These are phyloP conservation scores for Fusarium nisikadoi DNA, from an alignment of 2,329 filamentous ascomycete genomes.

Conservation along the genomic window DNA sequence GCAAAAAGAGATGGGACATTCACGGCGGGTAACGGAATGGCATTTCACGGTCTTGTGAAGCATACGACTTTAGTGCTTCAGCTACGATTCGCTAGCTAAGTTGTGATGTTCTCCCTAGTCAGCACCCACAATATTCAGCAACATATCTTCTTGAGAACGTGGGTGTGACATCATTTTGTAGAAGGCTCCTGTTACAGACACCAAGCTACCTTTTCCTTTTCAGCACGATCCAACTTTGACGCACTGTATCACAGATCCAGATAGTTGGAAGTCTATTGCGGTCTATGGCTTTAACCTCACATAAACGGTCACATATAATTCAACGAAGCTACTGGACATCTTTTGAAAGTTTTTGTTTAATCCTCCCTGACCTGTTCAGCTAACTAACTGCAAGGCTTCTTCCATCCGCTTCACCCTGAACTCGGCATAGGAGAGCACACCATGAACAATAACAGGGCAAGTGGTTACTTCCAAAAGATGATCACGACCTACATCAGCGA, in stretches of 20 bases:
- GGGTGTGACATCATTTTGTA: accelerated
- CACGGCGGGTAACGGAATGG: neutral
- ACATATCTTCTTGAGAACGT: neutral
- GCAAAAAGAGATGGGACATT: neutral
- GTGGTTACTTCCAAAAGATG: too few species aligned
- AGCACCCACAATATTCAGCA: neutral
- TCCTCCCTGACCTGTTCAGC: neutral
- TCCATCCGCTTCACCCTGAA: neutral
- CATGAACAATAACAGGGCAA: neutral
- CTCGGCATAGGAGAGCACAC: neutral
- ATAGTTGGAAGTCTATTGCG: neutral
- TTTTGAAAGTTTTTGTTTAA: accelerated
- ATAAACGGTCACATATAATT: neutral
- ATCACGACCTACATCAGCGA: neutral
- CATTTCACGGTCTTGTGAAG: neutral
- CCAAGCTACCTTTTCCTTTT: too few species aligned
- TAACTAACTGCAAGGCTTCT: too few species aligned
- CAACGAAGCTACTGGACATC: accelerated
- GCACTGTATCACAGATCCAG: too few species aligned
- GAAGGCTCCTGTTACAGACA: neutral
- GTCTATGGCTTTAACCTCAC: neutral
- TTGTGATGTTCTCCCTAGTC: neutral
- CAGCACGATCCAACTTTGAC: too few species aligned
- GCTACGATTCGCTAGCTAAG: neutral
- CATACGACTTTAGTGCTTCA: neutral